Conservation (phyloP, 768 basidiomycete species). For the Gelatoporia subvermispora region DNA sequence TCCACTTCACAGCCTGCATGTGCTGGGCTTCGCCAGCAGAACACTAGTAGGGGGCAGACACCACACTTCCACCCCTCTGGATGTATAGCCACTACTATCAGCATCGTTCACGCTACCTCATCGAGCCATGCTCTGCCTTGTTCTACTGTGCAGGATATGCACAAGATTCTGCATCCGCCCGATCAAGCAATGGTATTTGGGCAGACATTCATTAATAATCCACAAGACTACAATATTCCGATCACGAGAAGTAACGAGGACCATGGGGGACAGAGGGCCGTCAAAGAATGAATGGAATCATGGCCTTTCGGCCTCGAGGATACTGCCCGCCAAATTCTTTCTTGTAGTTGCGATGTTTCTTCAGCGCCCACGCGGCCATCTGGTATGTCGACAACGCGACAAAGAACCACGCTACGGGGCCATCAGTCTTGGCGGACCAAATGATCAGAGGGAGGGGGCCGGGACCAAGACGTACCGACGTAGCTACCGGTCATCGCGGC, state of each 20-base stretch:
- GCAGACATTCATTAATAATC: too few relatives aligned
- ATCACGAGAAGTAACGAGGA: neutral
- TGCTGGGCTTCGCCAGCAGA: too few relatives aligned
- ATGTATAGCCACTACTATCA: too few relatives aligned
- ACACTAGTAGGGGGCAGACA: too few relatives aligned
- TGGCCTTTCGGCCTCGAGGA: conserved; percentile 66
- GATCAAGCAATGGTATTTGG: too few relatives aligned
- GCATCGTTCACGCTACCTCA: too few relatives aligned
- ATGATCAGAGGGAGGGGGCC: neutral
- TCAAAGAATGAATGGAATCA: conserved; percentile 70
- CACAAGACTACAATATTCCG: neutral
- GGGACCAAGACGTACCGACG: conserved; percentile 47
- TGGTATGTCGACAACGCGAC: conserved; percentile 51
- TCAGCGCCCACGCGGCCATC: conserved; percentile 85
- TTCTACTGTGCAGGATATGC: too few relatives aligned
- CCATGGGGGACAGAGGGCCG: neutral
- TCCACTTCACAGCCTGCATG: too few relatives aligned
- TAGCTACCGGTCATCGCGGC: conserved; percentile 73
- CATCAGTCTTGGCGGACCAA: neutral
- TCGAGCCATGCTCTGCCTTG: too few relatives aligned
- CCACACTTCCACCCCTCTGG: too few relatives aligned
- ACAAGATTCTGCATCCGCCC: neutral
- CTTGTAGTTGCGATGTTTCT: conserved; percentile 87
- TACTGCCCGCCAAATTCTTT: conserved; percentile 91
- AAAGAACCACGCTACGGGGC: conserved; percentile 55